These are phyloP conservation scores for Candida anutae DNA, from an alignment of 1,139 yeast species.

Conservation along the genomic window DNA sequence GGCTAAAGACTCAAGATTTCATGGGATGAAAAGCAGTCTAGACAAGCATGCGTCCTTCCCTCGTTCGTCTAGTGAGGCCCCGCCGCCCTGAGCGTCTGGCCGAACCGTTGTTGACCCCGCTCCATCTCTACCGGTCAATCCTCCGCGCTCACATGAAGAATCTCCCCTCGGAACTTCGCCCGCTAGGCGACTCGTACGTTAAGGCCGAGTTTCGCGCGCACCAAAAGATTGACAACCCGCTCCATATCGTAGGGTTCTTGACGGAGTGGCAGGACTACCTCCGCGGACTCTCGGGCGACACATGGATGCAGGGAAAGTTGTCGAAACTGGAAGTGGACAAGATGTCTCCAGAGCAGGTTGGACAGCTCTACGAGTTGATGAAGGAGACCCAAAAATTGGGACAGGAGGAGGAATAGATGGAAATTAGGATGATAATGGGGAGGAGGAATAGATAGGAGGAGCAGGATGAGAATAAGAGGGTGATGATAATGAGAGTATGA, in stretches of 20 bases:
- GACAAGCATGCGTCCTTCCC: slow-evolving; percentile 41
- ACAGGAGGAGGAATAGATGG: slow-evolving; percentile 41
- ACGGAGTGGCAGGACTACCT: slow-evolving; percentile 94
- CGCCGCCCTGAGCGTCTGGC: slow-evolving; percentile 50
- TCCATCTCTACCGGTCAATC: slow-evolving; percentile 65
- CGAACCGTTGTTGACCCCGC: slow-evolving; percentile 72
- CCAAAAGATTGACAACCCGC: slow-evolving; percentile 72
- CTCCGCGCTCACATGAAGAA: slow-evolving; percentile 65
- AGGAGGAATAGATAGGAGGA: too few relatives aligned
- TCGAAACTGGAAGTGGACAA: slow-evolving; percentile 62
- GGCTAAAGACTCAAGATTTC: too few relatives aligned
- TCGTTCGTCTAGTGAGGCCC: slow-evolving; percentile 40
- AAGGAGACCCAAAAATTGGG: slow-evolving; percentile 47
- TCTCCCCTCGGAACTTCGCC: slow-evolving; percentile 62
- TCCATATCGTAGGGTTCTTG: slow-evolving; percentile 87
- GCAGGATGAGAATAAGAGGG: too few relatives aligned
- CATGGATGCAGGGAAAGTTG: slow-evolving; percentile 68
- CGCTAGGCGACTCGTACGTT: slow-evolving; percentile 85
- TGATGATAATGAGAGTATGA: too few relatives aligned
- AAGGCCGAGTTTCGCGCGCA: slow-evolving; percentile 89
- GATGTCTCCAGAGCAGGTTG: slow-evolving; percentile 86
- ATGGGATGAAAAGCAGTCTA: not conserved
- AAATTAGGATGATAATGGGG: too few relatives aligned
- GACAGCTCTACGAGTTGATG: slow-evolving; percentile 54
- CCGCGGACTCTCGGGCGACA: slow-evolving; percentile 60